Base-by-base conservation (phyloP, 1,139 yeast species). In the Hansenula sp. region DNA sequence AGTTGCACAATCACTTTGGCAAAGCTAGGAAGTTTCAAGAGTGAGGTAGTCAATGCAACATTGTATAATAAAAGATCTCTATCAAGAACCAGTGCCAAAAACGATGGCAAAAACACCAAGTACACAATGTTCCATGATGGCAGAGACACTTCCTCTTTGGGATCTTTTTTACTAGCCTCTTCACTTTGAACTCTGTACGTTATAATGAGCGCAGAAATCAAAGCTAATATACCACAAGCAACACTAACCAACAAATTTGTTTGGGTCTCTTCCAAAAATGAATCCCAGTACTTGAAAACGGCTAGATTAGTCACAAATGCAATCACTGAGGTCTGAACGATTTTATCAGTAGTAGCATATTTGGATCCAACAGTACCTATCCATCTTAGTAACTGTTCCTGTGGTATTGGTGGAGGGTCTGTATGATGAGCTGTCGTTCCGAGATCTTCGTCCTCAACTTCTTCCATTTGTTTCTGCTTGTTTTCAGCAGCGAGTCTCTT, bases 81-180 rank as follows among this genome's bases (percentile, higher is more conserved):
- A 36, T 57, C 45, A 29, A 42, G 43, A 9, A 46, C 47, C 19
- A 49, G 48, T 7, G 52, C 37, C 16, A 55, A 35, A 38, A 47
- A 43, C 6, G 48, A n/a, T 2, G 60, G 54, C 11, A 57, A 33
- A 36, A 53, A 54, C 6, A 53, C 41, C 29, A 57, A 27, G 33
- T 55, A 55, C 1, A 55, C 34, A 0, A 52, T 46, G 33, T 57
- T 55, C 58, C 59, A 57, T 3, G 50, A 44, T 1, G 59, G 59
- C 12, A 53, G n/a, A 33, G 35, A 6, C 3, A 17, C 27, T 12
- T 19, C 16, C 7, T 32, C 33, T 5, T 28, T 16, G 12, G 18
- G 7, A 2, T 19, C 33, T 21, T 11, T 40, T 44, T 0, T 33
- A 29, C 3, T 42, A 10, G 30, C 38, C 4, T n/a, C 16, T 29